A percentile compares a stretch with the other conserved stretches of the same genome.
These are phyloP conservation scores for Suillus discolor DNA, from an alignment of 768 basidiomycete species.

Conservation along the genomic window DNA sequence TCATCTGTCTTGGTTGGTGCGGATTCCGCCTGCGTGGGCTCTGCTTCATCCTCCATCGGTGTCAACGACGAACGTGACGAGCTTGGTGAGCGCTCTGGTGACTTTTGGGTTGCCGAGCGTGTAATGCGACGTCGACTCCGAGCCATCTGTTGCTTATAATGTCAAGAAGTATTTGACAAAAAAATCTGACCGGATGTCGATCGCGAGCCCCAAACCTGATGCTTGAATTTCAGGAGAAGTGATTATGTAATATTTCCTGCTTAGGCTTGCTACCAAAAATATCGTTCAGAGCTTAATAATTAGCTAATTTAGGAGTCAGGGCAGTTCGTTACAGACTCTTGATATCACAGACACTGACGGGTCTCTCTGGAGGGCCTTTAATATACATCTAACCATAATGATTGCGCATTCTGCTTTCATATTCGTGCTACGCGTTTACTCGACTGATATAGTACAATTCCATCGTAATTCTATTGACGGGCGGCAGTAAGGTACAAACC, in stretches of 20 bases:
- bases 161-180: constrained; percentile 13
- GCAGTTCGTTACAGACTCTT: not conserved
- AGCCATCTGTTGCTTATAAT: constrained; percentile 38
- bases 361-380: not conserved
- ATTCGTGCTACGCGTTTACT: not conserved
- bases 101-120: constrained; percentile 39
- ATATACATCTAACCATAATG: too few species aligned
- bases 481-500: constrained; percentile 5
- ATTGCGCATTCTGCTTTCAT: not conserved
- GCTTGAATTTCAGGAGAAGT: constrained; percentile 7
- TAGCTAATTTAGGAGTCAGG: not conserved
- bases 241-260: constrained; percentile 25
- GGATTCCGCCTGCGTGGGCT: constrained; percentile 10
- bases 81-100: constrained; percentile 35
- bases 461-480: not conserved
- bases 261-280: not conserved
- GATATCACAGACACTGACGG: not conserved
- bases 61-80: constrained; percentile 33
- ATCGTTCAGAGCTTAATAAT: not conserved
- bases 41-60: constrained; percentile 19
- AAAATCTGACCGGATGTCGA: constrained; percentile 11
- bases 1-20: constrained; percentile 24
- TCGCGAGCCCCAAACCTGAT: constrained; percentile 8
- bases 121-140: constrained; percentile 46
- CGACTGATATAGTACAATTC: not conserved